A percentile compares a stretch with the other conserved stretches of the same genome.
These are phyloP conservation scores for Suhomyces vadensis DNA, from an alignment of 805 yeast species.

Conservation along the genomic window DNA sequence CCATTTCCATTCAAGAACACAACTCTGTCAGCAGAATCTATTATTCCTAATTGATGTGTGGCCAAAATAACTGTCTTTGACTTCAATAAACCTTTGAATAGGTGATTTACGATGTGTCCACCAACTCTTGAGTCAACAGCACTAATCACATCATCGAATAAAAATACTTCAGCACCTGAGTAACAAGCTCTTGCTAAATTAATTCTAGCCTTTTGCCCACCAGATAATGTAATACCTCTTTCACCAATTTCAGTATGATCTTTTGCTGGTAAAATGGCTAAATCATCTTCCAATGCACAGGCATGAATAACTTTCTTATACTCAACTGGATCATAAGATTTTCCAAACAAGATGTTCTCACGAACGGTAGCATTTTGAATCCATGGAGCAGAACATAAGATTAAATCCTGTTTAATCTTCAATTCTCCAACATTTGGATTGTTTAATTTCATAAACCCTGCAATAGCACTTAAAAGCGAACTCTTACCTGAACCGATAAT, in stretches of 20 bases:
- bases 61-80: conserved; percentile 41
- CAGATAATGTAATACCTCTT: conserved; percentile 45
- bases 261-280: conserved; percentile 33
- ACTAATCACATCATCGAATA: conserved; percentile 46
- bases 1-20: conserved; percentile 45
- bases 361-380: conserved; percentile 45
- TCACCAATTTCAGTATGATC: conserved; percentile 48
- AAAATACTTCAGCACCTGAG: conserved; percentile 31
- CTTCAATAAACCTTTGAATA: conserved; percentile 35
- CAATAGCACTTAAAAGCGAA: conserved; percentile 40
- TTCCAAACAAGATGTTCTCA: conserved; percentile 42
- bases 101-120: conserved; percentile 37
- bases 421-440: conserved; percentile 28
- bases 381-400: conserved; percentile 43
- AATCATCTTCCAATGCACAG: conserved; percentile 43
- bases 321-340: conserved; percentile 26
- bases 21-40: conserved; percentile 39
- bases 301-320: conserved; percentile 35
- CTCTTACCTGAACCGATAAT: conserved; percentile 47
- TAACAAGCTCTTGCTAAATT: conserved; percentile 47
- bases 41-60: conserved; percentile 44
- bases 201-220: conserved; percentile 48
- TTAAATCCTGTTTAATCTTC: conserved; percentile 28
- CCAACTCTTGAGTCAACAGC: conserved; percentile 48
- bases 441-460: conserved; percentile 39